Evolutionary conservation across 164 flowering plant species (phyloP), one percentile per base, ranked within the genome.

Genomic region (Liquidambar formosana): DNA sequence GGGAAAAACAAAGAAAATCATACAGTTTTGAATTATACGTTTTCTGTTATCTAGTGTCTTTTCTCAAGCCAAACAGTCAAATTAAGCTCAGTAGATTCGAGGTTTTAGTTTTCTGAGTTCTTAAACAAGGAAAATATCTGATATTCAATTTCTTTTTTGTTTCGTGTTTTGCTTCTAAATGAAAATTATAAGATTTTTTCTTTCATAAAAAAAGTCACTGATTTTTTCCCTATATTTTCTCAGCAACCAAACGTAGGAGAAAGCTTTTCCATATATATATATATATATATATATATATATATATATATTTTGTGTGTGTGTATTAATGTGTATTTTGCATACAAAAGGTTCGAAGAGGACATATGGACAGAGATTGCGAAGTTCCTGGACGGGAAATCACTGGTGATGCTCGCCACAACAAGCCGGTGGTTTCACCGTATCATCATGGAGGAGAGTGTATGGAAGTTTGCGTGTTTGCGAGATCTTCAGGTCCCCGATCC

Each of bases 331-430:
- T 60, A 43, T 13, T n/a, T 41, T 27, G 14, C 43, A 1, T 4
- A 0, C 47, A 45, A 54, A 49, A 92, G 98, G 74, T 87, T 67
- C 43, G 94, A 93, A 61, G 87, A 75, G 66, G 99, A 96, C 49
- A 38, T 90, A 9, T 96, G 99, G 99, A 90, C 84, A 8, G 97
- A 90, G 82, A 88, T 96, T 0, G 86, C 96, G 2, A 93, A 86
- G 86, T 88, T 67, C 73, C 69, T 93, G 76, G 92, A 86, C 49
- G 97, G 93, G 19, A 86, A 73, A 71, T 84, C 90, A 21, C 73
- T 96, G 78, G 85, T 89, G 78, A 93, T 73, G 95, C 88, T 96
- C n/a, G 90, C 80, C 63, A 65, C 75, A 25, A 81, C 89, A 1
- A 78, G 75, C 70, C 83, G 78, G 48, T 96, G 98, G 99, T 96